phyloP scores from a whole-genome alignment of 805 yeast genomes.

The Myxozyma geophila region DNA sequence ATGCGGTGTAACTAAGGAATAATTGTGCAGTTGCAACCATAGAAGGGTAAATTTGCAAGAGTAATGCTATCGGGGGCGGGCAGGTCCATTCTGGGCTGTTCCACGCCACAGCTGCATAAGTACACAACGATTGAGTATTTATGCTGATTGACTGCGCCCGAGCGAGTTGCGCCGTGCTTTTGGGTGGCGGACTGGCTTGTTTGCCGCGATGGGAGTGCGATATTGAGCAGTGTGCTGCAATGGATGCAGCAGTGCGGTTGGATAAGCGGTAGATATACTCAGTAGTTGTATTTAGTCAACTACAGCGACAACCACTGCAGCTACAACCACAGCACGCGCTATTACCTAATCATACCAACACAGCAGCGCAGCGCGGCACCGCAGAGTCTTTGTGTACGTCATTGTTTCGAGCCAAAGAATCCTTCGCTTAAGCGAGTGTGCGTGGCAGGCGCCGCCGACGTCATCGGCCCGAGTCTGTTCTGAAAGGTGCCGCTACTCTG shows the following conservation, averaged over 20 bases:
- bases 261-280: not conserved
- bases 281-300: not conserved
- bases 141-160: not conserved
- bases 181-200: no score
- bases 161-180: not conserved
- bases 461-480: not conserved
- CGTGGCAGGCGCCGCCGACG: slow-evolving; percentile 2
- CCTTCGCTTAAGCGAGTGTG: not conserved
- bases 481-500: no score
- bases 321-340: no score
- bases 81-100: not conserved
- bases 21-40: not conserved
- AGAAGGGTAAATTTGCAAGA: not conserved
- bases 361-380: no score
- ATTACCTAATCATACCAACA: no score
- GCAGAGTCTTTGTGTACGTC: no score
- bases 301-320: no score
- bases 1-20: not conserved
- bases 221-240: not conserved
- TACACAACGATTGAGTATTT: not conserved
- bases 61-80: slow-evolving; percentile 1
- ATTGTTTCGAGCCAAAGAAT: no score
- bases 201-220: no score
- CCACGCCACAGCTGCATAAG: slow-evolving; percentile 2
- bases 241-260: not conserved